A percentile compares a stretch with the other conserved stretches of the same genome.
phyloP scores from a whole-genome alignment of 2,329 filamentous ascomycete genomes.

The Metarhizium humberi region DNA sequence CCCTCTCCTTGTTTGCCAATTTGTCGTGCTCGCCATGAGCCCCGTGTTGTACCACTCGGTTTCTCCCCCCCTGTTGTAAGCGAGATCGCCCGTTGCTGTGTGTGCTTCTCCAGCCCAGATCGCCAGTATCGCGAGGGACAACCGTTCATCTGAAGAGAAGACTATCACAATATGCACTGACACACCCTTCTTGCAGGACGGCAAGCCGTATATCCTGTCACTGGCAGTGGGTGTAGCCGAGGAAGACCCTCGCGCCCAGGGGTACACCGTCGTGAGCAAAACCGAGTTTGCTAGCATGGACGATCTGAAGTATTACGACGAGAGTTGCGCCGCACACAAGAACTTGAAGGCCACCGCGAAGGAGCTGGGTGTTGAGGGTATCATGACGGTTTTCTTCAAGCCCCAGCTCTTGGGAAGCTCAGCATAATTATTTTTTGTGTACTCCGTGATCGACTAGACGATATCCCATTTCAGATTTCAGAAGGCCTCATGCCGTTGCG shows the following conservation, averaged over 20 bases:
- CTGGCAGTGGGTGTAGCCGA: slow-evolving; percentile 43
- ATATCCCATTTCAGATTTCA: not conserved
- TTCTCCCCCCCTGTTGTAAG: not conserved
- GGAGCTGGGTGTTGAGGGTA: slow-evolving; percentile 23
- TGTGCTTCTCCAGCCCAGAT: not conserved
- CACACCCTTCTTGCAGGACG: slow-evolving; percentile 39
- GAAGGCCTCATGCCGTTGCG: not conserved
- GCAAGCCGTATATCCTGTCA: slow-evolving; percentile 59
- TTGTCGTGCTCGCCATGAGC: not conserved
- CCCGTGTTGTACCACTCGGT: not conserved
- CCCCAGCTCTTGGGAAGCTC: slow-evolving; percentile 18
- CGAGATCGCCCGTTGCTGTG: not conserved
- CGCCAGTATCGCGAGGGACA: not conserved
- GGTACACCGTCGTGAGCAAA: slow-evolving; percentile 55
- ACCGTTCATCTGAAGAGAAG: not conserved
- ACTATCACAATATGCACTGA: slow-evolving; percentile 8
- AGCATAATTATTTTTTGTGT: not conserved
- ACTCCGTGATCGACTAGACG: not conserved
- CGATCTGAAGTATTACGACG: slow-evolving; percentile 64
- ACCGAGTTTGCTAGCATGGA: slow-evolving; percentile 54
- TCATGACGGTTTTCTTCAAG: slow-evolving; percentile 33
- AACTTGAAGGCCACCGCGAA: slow-evolving; percentile 28
- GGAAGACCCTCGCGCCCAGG: slow-evolving; percentile 51
- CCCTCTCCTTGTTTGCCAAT: not conserved
- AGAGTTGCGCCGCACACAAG: slow-evolving; percentile 34